These are phyloP conservation scores for Diaporthe caulivora DNA, from an alignment of 2,329 filamentous ascomycete genomes.

Conservation along the genomic window DNA sequence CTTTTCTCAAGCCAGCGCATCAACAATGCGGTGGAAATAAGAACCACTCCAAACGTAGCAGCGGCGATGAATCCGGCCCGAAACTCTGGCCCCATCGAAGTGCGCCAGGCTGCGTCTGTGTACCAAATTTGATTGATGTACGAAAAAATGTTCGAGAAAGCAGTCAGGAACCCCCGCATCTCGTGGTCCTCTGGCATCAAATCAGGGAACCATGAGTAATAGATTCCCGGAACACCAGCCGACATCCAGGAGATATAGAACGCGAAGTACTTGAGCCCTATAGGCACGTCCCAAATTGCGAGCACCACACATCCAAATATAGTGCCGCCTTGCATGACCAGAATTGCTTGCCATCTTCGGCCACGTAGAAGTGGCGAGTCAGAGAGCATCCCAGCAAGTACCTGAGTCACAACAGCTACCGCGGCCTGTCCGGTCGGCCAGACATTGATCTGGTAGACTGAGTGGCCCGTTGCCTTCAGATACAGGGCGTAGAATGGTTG, in stretches of 20 bases:
- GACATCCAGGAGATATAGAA: constrained; percentile 38
- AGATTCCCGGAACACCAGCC: constrained; percentile 40
- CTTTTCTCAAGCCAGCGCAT: constrained; percentile 38
- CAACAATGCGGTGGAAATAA: constrained; percentile 33
- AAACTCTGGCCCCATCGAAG: constrained; percentile 36
- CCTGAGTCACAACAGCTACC: constrained; percentile 29
- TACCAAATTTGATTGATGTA: constrained; percentile 41
- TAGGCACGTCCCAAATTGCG: constrained; percentile 34
- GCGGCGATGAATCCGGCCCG: constrained; percentile 38
- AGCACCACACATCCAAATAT: constrained; percentile 38
- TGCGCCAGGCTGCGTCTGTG: constrained; percentile 38
- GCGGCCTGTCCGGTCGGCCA: constrained; percentile 39
- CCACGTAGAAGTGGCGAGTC: constrained; percentile 38
- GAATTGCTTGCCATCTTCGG: constrained; percentile 38
- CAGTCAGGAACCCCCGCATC: constrained; percentile 43
- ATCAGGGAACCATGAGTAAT: constrained; percentile 44
- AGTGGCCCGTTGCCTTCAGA: constrained; percentile 24
- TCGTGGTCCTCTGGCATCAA: constrained; percentile 44
- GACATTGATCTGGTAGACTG: constrained; percentile 36
- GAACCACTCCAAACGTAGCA: constrained; percentile 28
- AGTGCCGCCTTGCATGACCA: constrained; percentile 39
- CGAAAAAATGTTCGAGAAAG: constrained; percentile 40
- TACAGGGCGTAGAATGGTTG: constrained; percentile 36
- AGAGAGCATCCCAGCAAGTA: constrained; percentile 39
- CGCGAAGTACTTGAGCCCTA: constrained; percentile 41